Evolutionary conservation across 176 grass and related monocot genomes (phyloP).

Genomic region (Musa itinerans): DNA sequence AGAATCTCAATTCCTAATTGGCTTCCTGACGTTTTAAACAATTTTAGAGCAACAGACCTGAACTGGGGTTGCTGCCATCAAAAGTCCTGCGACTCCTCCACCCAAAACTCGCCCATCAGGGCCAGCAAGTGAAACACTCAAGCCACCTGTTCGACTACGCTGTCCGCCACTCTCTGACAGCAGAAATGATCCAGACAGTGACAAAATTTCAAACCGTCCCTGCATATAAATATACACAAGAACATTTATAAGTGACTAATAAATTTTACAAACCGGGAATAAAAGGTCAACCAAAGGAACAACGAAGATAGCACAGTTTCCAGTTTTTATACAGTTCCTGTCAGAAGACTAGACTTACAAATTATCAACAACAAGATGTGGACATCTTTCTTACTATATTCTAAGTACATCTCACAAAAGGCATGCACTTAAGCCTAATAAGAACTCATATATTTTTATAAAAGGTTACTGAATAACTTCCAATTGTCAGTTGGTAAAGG

Average conservation of each 20-base stretch:
- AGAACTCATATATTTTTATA: too few relatives aligned
- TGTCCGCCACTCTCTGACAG: constrained; percentile 60
- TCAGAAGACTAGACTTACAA: too few relatives aligned
- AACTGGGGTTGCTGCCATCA: constrained; percentile 82
- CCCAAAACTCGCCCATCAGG: constrained; percentile 88
- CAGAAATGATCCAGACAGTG: constrained; percentile 81
- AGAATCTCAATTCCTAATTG: too few relatives aligned
- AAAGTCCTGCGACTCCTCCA: constrained; percentile 78
- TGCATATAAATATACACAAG: constrained; percentile 8
- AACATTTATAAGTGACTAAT: not conserved
- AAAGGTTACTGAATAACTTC: too few relatives aligned
- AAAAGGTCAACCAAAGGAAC: not conserved
- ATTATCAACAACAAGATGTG: too few relatives aligned
- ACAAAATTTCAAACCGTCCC: constrained; percentile 90
- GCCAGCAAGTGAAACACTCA: constrained; percentile 84
- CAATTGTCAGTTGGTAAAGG: too few relatives aligned
- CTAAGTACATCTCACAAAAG: too few relatives aligned
- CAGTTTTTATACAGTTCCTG: too few relatives aligned
- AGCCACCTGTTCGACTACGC: constrained; percentile 69
- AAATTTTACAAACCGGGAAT: not conserved
- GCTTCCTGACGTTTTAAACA: too few relatives aligned
- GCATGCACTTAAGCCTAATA: too few relatives aligned
- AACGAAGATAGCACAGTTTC: too few relatives aligned
- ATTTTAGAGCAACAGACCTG: constrained; percentile 32
- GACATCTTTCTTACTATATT: too few relatives aligned